Base-by-base conservation (phyloP, 1,139 yeast genomes). In the Saccharomyces hybrid region DNA sequence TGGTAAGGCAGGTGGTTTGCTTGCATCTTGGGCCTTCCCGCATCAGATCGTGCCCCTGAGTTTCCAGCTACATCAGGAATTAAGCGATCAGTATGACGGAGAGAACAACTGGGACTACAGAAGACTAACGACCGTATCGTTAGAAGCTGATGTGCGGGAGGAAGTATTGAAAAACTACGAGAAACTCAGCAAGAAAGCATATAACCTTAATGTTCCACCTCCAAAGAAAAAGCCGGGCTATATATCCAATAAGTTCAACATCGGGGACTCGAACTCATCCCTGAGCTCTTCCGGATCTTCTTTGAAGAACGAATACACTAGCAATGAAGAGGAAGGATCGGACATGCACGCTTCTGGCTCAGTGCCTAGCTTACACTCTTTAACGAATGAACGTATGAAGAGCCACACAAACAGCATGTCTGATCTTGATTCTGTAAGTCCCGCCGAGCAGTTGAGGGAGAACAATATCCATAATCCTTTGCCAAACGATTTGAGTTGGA, bases 1-100 rank as follows among this genome's bases (percentile, higher is more conserved):
- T 46, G 99, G 99, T 54, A 93, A 93, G 65, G 99, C 99, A 2
- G 99, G 99, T 46, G 99, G 99, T 0, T 75, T 93, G 52, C 73
- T 93, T 54, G 97, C 97, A 0, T 78, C 88, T 47, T 90, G 98
- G 96, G 98, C 98, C 0, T 93, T 93, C 70, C 99, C 99, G 0
- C 91, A 87, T 65, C 96, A 89, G 69, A 83, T 93, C 54, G 98
- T 91, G 5, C 95, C 96, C 0, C 76, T 93, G 55, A 86, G 96
- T 49, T 93, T 90, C 72, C 80, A 81, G 59, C 77, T 93, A 59
- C 99, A 93, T 73, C 90, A 87, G 65, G 86, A 90, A 58, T 77
- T 93, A 52, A 81, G 96, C 6, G 83, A 85, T 58, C 78, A 83
- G 70, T 88, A 83, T 70, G 79, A 84, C 63, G 99, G 99, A 14